Base-by-base conservation (phyloP, 164 flowering plant genomes). In the Cinnamomum micranthum region DNA sequence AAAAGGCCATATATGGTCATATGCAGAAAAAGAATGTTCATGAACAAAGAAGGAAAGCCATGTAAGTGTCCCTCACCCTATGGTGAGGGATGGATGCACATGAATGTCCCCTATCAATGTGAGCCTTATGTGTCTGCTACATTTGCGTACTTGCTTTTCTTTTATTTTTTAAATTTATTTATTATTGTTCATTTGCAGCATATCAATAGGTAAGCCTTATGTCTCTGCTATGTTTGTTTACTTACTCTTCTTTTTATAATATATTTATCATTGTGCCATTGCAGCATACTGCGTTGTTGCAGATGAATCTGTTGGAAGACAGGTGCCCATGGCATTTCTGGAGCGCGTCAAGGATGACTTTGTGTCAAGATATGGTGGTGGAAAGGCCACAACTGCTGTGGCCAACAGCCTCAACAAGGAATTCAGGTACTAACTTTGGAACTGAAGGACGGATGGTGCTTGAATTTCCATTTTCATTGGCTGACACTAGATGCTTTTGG, bases 311-410 rank as follows among this genome's bases (percentile, higher is more conserved):
- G 77, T 71, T 2, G 80, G 82, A 24, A 80, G 77, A 35, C 77
- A 64, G 65, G 73, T 76, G 22, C 82, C 82, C 31, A 77, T 76
- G 50, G 82, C 79, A 50, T 80, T 76, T 63, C 69, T 80, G 77
- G 82, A 80, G 69, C 79, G 79, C 55, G 47, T 80, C 50, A 80
- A 80, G 75, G 82, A 77, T 69, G 79, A 80, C 35, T 80, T 80
- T 68, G 41, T 63, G 2, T 66, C 68, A 31, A 80, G 75, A 80
- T 80, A 80, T 72, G 79, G 79, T 19, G 76, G 74, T 76, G 82
- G 82, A 62, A 76, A 80, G 74, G 82, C 79, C 65, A 63, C 73
- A 69, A 73, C 79, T 19, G 82, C 77, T 65, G 65, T 67, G 64
- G 68, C 82, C 41, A 76, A 76, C 24, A 65, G 82, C 74, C 79